phyloP scores from a whole-genome alignment of 306 rosid species.

The Castanea mollissima region DNA sequence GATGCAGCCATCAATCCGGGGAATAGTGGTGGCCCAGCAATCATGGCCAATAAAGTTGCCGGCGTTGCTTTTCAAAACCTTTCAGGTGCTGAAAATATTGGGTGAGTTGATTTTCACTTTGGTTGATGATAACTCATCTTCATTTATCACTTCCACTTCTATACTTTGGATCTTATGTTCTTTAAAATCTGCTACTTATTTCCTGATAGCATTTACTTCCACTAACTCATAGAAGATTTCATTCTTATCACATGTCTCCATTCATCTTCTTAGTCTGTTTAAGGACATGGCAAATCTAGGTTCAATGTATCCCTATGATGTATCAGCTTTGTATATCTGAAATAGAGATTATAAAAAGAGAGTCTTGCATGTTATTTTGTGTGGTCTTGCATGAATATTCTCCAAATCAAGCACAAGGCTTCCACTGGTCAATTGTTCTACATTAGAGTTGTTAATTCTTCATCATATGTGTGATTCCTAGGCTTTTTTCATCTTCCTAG shows the following conservation, averaged over 20 bases:
- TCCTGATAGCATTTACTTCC: no score
- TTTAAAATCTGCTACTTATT: neutral
- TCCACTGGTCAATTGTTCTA: neutral
- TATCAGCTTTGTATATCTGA: neutral
- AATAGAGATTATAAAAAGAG: neutral
- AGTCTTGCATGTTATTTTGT: neutral
- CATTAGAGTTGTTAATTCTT: neutral
- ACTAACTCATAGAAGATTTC: neutral
- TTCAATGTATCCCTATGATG: neutral
- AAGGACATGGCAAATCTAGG: neutral
- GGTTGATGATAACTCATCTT: neutral
- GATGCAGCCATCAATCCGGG: constrained; percentile 98
- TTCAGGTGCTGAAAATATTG: constrained; percentile 94
- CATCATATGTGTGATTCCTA: neutral
- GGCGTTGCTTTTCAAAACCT: constrained; percentile 98
- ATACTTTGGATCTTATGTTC: neutral
- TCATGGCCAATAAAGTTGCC: constrained; percentile 79
- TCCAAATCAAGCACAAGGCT: neutral
- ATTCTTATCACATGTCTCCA: neutral
- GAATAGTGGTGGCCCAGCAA: constrained; percentile 96
- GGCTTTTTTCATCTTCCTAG: neutral
- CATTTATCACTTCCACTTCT: neutral
- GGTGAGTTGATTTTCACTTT: constrained; percentile 40
- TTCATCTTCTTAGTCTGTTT: neutral
- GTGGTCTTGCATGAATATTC: neutral